Base-by-base conservation (phyloP, 805 yeast species). In the Wickerhamiella sergipiensis region DNA sequence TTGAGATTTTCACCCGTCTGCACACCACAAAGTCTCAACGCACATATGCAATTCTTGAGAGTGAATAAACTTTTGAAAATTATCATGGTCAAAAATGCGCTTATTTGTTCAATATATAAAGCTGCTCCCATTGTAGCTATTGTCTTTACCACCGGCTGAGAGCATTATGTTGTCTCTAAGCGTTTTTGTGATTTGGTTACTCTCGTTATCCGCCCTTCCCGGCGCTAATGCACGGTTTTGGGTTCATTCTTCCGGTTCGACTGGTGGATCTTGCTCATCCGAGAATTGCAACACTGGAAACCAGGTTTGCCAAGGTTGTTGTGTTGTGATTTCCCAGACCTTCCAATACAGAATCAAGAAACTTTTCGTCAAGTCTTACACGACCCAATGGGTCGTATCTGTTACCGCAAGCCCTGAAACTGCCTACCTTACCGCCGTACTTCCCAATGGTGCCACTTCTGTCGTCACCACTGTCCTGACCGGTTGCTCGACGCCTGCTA, bases 381-480 rank as follows among this genome's bases (percentile, higher is more conserved):
- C 49, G 4, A 56, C 58, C 6, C 13, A 26, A 12, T 57, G 51
- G 49, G 55, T 42, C 6, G 31, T 57, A 33, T 36, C 49, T 18
- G 50, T 57, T 5, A 47, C 50, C 6, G 45, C 45, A 40, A 54
- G 58, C 47, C 57, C 54, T n/a, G 59, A 48, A 29, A 55, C 59
- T 18, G 58, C 58, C 4, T n/a, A 31, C 6, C 45, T 57, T 7
- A 53, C 62, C 7, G 61, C 64, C 1, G 65, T 73, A 0, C 63
- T 80, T 15, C 70, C 72, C 21, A 74, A 78, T 40, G 82, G 84
- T 17, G 84, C 79, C 50, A 64, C 80, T 2, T 69, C 78, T 26
- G 50, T 60, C 6, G 44, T 55, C 29, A 55, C 62, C 17, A 53
- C 61, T 26, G 59, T 53, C 21, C 53, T 62, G 10, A 55, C 54